Percentiles rank a stretch among this genome's conserved stretches.
phyloP scores from a whole-genome alignment of 108 stramenopile species.

The Nannochloropsis oceanica region DNA sequence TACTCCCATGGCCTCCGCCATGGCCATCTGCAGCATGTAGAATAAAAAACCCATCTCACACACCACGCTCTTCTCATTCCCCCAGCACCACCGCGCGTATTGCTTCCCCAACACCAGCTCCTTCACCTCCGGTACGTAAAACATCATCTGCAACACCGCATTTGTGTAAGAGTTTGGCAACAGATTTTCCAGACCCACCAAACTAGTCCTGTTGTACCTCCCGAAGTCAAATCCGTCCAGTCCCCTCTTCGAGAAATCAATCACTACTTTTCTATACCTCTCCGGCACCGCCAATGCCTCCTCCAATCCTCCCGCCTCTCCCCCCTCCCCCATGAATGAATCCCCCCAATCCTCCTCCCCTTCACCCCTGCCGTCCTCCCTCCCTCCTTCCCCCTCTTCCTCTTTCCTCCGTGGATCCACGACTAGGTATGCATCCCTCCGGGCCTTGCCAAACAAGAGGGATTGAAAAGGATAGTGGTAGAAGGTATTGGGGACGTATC shows the following conservation, averaged over 20 bases:
- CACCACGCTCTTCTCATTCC: not conserved
- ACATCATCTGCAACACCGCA: constrained; percentile 12
- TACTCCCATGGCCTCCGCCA: too few relatives aligned
- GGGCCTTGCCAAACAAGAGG: not conserved
- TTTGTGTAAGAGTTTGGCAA: constrained; percentile 8
- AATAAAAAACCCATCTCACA: constrained; percentile 23
- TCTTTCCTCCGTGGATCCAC: not conserved
- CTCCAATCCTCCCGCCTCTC: too few relatives aligned
- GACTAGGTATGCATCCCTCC: not conserved
- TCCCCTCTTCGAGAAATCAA: not conserved
- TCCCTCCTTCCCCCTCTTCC: not conserved
- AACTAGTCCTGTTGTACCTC: constrained; percentile 12
- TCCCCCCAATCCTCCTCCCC: not conserved
- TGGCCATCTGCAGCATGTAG: not conserved
- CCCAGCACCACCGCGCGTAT: not conserved
- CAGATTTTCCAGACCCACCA: constrained; percentile 7
- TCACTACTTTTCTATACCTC: not conserved
- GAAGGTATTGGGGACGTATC: constrained; percentile 4
- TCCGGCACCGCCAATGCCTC: not conserved
- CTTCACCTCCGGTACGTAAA: constrained; percentile 9
- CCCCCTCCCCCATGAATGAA: not conserved
- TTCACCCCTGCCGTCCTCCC: not conserved
- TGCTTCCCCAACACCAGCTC: constrained; percentile 1
- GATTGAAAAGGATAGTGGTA: not conserved
- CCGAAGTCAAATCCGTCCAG: constrained; percentile 13